Evolutionary conservation across 192 early-diverging fungal species (phyloP), one percentile per base, ranked within the genome.

Genomic region (Fimicolochytrium jonesii): DNA sequence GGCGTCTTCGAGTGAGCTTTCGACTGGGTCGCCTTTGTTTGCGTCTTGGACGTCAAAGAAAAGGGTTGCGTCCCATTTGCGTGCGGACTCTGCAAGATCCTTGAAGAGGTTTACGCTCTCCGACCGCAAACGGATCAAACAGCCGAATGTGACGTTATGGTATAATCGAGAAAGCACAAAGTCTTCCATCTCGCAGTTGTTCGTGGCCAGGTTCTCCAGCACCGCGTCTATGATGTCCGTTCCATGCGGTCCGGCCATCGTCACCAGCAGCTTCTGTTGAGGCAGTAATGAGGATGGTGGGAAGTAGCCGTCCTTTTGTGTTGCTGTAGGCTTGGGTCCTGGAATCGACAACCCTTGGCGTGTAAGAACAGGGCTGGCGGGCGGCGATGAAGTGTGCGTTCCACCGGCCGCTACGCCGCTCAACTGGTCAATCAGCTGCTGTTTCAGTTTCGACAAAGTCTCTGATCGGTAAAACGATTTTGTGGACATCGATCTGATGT

Each of bases 91-190:
- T 5, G 84, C 86, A 39, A 94, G 72, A 52, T 91, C 88, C 45
- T 82, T 76, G 68, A 92, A 92, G 33, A 94, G 67, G 20, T 85
- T 84, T 36, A 92, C 82, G 61, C 88, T 83, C 56, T 88, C 82
- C 31, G 86, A 78, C 36, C 77, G 81, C 55, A 94, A 64, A 11
- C 82, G 80, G 28, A 92, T 86, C 18, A 92, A 75, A n/a, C 90
- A 90, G 22, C 90, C 91, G 77, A 94, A 94, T 1, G 92, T 92
- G n/a, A 94, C 92, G 64, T 92, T 88, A 72, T 94, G 92, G 75
- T 94, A 88, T 29, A 94, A 71, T 46, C 92, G 87, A 15, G 91
- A 90, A 15, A 94, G 77, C 57, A 87, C 88, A 64, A 94, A 92
- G 67, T 94, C 92, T 20, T 86, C 84, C 28, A 94, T 85, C n/a